Base-by-base conservation (phyloP, 2,329 filamentous ascomycete genomes). In the Epicoccum nigrum region DNA sequence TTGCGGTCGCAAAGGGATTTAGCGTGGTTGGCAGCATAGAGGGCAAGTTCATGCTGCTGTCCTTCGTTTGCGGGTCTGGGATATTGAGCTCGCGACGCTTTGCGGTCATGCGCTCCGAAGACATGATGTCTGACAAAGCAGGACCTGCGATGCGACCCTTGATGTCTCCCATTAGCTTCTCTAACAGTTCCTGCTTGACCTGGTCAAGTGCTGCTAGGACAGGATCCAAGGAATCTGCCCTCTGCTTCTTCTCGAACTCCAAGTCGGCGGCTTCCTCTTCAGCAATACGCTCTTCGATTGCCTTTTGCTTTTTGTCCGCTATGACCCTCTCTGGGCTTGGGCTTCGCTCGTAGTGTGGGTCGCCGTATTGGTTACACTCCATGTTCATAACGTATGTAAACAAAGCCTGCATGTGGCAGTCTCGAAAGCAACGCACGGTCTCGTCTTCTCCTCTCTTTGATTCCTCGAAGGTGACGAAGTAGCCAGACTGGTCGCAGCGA, bases 361-460 rank as follows among this genome's bases (percentile, higher is more conserved):
- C 86, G 32, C 86, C 85, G 64, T 86, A 85, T 55, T 83, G 81
- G 58, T 88, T 88, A 48, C 91, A 86, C 68, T 93, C 88, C 91
- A 99, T 96, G 35, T 86, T 84, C 89, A 99, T 93, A 54, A 83
- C 82, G 63, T 97, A 97, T 1, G 89, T 97, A 77, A 99, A 99
- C 57, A 99, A 84, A 5, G 89, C 83, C 34, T 88, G 87, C 70
- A 89, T 87, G 69, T 97, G 87, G 59, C 89, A 92, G 43, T 86
- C 83, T 45, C 84, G 81, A 71, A 85, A 92, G 69, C 92, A 97
- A 55, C 89, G 83, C 60, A 90, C 87, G 0, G 91, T 87, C 73
- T 97, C 92, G 47, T 86, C 81, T 63, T 92, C 87, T 2, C 93
- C 93, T 7, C 82, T 79, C 46, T 84, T 83, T 1, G 86, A 90